These are phyloP conservation scores for Echinosphaeria canescens DNA, from an alignment of 2,329 filamentous ascomycete genomes.

Conservation along the genomic window DNA sequence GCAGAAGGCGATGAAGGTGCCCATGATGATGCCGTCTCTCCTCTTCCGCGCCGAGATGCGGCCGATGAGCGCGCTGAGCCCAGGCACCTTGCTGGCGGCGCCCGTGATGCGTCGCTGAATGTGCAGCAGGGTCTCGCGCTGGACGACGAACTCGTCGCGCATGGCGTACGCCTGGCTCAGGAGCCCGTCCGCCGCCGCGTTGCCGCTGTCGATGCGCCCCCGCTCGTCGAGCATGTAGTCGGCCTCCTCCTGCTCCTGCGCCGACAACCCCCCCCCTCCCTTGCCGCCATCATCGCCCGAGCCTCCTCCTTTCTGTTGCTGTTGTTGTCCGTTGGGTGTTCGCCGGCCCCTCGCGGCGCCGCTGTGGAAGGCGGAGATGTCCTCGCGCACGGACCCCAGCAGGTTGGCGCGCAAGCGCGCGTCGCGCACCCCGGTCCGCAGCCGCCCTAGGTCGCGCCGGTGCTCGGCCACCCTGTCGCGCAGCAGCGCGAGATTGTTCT, in stretches of 20 bases:
- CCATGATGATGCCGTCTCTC: constrained; percentile 86
- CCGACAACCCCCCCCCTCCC: too few species aligned
- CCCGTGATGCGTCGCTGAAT: constrained; percentile 82
- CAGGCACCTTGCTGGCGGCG: constrained; percentile 79
- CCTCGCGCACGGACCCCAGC: constrained; percentile 71
- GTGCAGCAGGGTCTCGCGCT: constrained; percentile 70
- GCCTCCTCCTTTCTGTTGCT: too few species aligned
- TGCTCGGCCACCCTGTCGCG: constrained; percentile 80
- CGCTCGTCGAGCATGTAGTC: constrained; percentile 97
- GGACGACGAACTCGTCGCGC: constrained; percentile 72
- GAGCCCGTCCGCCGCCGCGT: constrained; percentile 75
- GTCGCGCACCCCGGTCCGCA: constrained; percentile 52
- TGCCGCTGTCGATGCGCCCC: constrained; percentile 65
- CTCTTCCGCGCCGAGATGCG: constrained; percentile 91
- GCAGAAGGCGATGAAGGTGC: constrained; percentile 76
- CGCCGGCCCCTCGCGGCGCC: too few species aligned
- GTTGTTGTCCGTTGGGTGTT: too few species aligned
- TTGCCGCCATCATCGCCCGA: too few species aligned
- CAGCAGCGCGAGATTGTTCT: constrained; percentile 83
- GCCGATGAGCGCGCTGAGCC: constrained; percentile 77
- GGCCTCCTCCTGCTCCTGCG: constrained; percentile 66
- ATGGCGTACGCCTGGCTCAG: constrained; percentile 92
- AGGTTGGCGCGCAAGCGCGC: constrained; percentile 78
- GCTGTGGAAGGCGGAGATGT: constrained; percentile 76
- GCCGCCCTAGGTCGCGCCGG: constrained; percentile 56